Percentiles rank a stretch among this genome's conserved stretches.
Conservation (phyloP, 192 early-diverging fungal genomes). For the Tieghemiomyces parasiticus region DNA sequence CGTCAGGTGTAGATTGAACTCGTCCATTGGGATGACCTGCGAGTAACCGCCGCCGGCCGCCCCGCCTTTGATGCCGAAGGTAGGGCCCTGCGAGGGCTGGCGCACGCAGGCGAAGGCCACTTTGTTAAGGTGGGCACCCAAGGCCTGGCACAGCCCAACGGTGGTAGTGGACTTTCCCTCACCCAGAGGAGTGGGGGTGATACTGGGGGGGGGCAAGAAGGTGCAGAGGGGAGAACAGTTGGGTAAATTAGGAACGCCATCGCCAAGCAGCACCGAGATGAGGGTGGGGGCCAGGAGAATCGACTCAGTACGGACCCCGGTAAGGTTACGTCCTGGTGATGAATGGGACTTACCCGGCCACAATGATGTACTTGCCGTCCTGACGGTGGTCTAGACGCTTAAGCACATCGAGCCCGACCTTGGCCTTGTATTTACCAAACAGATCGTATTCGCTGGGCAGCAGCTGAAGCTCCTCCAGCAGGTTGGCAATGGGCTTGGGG, state of each 20-base stretch:
- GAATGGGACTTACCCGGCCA: too few relatives aligned
- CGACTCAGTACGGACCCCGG: too few relatives aligned
- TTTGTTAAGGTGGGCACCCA: constrained; percentile 85
- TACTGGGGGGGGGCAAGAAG: constrained; percentile 35
- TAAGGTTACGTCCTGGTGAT: too few relatives aligned
- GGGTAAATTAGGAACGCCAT: too few relatives aligned
- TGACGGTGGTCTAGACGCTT: constrained; percentile 64
- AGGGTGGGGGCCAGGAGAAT: too few relatives aligned
- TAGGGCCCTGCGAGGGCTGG: constrained; percentile 98
- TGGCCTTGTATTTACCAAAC: constrained; percentile 82
- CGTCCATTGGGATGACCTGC: constrained; percentile 99
- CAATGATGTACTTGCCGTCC: constrained; percentile 86
- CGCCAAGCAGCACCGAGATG: too few relatives aligned
- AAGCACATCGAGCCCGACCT: constrained; percentile 68
- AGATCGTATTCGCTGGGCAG: constrained; percentile 61
- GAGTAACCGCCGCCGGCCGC: constrained; percentile 96
- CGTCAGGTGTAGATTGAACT: constrained; percentile 97
- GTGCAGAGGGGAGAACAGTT: constrained; percentile 1
- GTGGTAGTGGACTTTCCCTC: constrained; percentile 98
- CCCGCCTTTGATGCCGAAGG: constrained; percentile 98
- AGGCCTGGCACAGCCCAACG: constrained; percentile 85
- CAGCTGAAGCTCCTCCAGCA: constrained; percentile 80
- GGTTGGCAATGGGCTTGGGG: constrained; percentile 65
- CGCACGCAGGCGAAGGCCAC: constrained; percentile 90
- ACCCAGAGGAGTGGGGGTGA: constrained; percentile 95